Conservation (phyloP, 345 rosid genomes). For the Acer negundo region DNA sequence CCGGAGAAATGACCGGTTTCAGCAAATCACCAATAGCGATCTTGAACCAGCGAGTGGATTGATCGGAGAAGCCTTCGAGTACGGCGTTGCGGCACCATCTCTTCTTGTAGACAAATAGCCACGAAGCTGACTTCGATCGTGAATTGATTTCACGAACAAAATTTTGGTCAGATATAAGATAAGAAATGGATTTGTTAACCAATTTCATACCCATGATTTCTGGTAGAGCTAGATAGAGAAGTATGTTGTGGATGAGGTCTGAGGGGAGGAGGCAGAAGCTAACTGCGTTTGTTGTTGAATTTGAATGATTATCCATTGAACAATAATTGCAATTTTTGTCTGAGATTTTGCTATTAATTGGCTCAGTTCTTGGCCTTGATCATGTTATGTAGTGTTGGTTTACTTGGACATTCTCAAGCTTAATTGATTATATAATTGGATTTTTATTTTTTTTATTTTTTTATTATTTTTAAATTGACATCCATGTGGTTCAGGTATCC, state of each 20-base stretch:
- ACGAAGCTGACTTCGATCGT: slow-evolving; percentile 46
- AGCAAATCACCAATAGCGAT: slow-evolving; percentile 47
- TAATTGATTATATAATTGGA: no score
- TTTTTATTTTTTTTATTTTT: no score
- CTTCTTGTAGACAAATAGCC: slow-evolving; percentile 75
- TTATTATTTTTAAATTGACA: no score
- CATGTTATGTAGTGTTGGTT: not conserved
- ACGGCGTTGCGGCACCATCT: slow-evolving; percentile 64
- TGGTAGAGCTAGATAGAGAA: slow-evolving; percentile 57
- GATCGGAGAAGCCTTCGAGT: slow-evolving; percentile 56
- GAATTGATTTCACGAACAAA: slow-evolving; percentile 58
- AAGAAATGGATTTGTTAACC: slow-evolving; percentile 47
- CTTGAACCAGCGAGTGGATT: slow-evolving; percentile 60
- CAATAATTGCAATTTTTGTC: not conserved
- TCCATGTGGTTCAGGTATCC: no score
- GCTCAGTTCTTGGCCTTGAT: not conserved
- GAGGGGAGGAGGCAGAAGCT: slow-evolving; percentile 82
- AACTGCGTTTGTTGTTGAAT: slow-evolving; percentile 28
- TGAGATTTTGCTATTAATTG: not conserved
- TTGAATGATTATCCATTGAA: slow-evolving; percentile 32
- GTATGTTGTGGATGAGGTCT: slow-evolving; percentile 70
- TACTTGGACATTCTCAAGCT: no score
- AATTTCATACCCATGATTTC: slow-evolving; percentile 59
- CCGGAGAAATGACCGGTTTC: slow-evolving; percentile 37
- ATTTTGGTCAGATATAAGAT: slow-evolving; percentile 50